Base-by-base conservation (phyloP, 2,329 filamentous ascomycete species). In the Fusarium metavorans region DNA sequence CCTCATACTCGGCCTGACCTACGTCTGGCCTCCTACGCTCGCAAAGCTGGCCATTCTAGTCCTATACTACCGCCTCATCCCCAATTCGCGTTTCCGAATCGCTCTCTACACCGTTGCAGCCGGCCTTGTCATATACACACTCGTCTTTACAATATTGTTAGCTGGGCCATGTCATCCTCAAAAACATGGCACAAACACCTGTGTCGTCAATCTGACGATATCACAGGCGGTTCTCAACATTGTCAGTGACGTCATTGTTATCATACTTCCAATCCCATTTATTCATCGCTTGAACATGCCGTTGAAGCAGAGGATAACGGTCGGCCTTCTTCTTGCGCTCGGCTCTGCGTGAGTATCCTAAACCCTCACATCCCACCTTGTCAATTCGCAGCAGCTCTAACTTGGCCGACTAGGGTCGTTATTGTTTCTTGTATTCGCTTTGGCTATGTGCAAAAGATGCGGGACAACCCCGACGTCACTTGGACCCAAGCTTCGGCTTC, bases 21-120 rank as follows among this genome's bases (percentile, higher is more conserved):
- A 66, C 3, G 52, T 65, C 3, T 68, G 66, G 66, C 66, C 66
- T 34, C 66, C 66, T 35, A 68, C 61, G 6, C 63, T 62, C 2
- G 37, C 48, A 3, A 67, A 69, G n/a, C 16, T 69, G 7, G 67
- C 56, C 27, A 61, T 69, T 30, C 45, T 61, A 5, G 57, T 62
- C 5, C 34, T 63, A 6, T 67, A 67, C 39, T 43, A 63, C 20
- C 57, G 56, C 14, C 48, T 67, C 6, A 63, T 52, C 37, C 50
- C 57, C 1, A 69, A 62, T 2, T 32, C 3, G 2, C 23, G 35
- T 11, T 69, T 67, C 16, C 37, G 23, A 6, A 18, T 65, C 34
- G 18, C n/a, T 10, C 27, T 68, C 5, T 66, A 68, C 45, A 45
- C 62, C 9, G 20, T 54, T 11, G 66, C 62, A 6, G 41, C 23